Evolutionary conservation across 371 early-diverging fungal genomes (phyloP).

Genomic region (Batrachochytrium dendrobatidis): DNA sequence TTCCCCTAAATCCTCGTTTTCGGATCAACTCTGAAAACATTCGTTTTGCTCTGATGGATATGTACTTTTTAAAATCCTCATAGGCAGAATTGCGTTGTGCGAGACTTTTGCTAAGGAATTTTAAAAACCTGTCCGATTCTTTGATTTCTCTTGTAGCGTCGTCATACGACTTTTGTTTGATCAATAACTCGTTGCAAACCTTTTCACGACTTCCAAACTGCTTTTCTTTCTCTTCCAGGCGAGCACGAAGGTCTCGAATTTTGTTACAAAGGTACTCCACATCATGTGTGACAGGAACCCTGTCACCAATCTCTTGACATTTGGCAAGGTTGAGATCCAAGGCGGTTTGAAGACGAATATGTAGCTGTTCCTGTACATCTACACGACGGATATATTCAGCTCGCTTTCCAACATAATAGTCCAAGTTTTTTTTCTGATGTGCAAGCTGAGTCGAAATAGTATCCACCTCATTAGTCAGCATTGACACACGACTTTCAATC

Average conservation of each 20-base stretch:
- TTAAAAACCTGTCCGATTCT: background rate
- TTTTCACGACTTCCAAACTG: conserved; percentile 10
- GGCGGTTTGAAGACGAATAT: background rate
- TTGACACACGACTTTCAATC: too few relatives aligned
- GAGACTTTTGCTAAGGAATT: conserved; percentile 46
- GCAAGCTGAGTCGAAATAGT: too few relatives aligned
- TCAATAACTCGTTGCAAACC: background rate
- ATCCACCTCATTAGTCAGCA: background rate
- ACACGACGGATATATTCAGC: background rate
- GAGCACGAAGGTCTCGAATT: background rate
- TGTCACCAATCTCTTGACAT: background rate
- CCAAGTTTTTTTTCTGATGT: background rate
- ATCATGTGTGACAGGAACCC: background rate
- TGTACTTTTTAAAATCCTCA: conserved; percentile 59
- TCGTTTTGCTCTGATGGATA: conserved; percentile 62
- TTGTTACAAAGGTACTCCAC: background rate
- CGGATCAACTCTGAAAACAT: conserved; percentile 67
- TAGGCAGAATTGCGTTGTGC: conserved; percentile 54
- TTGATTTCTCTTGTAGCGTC: conserved; percentile 7
- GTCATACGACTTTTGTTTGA: conserved; percentile 4
- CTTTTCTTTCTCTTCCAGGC: background rate
- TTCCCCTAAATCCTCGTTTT: conserved; percentile 83
- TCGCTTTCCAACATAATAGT: background rate
- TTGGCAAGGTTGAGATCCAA: background rate
- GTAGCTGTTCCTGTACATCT: background rate